phyloP scores from a whole-genome alignment of 1,284 basidiomycete species.

The Cutaneotrichosporon arboriforme region DNA sequence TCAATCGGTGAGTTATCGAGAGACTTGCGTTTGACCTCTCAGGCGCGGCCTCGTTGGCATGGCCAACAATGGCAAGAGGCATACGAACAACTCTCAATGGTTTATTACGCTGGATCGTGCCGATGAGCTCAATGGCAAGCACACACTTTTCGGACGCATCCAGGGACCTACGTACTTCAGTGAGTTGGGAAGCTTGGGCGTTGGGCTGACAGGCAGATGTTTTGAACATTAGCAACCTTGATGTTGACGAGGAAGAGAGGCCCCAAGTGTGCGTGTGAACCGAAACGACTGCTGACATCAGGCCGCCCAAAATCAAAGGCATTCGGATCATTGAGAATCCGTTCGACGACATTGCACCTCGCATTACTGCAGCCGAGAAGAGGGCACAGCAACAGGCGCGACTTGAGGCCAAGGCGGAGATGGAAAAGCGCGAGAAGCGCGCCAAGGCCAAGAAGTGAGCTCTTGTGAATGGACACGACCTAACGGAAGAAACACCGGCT shows the following conservation, averaged over 20 bases:
- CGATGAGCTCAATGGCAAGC: constrained; percentile 80
- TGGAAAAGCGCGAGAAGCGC: constrained; percentile 64
- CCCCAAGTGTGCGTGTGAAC: constrained; percentile 68
- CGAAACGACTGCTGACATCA: background rate
- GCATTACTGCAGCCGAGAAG: constrained; percentile 91
- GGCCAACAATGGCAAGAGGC: constrained; percentile 81
- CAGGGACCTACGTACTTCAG: constrained; percentile 72
- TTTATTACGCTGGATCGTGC: constrained; percentile 85
- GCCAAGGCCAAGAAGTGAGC: constrained; percentile 74
- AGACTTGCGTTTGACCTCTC: constrained; percentile 51
- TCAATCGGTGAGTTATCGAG: constrained; percentile 33
- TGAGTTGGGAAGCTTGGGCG: too few relatives aligned
- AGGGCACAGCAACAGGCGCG: constrained; percentile 72
- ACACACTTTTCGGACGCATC: constrained; percentile 70
- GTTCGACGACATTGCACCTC: constrained; percentile 87
- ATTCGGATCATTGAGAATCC: constrained; percentile 85
- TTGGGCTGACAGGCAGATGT: constrained; percentile 61
- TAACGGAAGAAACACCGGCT: constrained; percentile 65
- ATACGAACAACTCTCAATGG: constrained; percentile 84
- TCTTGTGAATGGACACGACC: background rate
- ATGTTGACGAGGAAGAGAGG: constrained; percentile 72
- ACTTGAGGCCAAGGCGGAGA: constrained; percentile 65
- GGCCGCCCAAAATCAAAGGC: constrained; percentile 77
- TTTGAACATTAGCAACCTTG: constrained; percentile 81
- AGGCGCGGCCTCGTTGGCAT: constrained; percentile 86